phyloP scores from a whole-genome alignment of 306 rosid species.

The Prunus fruticosa region DNA sequence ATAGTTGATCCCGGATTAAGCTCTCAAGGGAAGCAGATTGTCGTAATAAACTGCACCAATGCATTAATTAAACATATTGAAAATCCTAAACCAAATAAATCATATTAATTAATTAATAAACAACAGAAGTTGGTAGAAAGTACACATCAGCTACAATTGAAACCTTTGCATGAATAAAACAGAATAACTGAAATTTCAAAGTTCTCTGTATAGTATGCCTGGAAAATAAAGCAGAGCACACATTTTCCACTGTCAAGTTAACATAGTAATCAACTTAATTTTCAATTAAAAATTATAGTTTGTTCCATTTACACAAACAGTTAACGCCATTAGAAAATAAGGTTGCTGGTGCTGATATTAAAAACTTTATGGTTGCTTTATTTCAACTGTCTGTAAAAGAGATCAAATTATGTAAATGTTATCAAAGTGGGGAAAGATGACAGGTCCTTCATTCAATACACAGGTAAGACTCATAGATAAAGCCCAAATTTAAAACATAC shows the following conservation, averaged over 20 bases:
- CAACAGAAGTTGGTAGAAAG: not conserved
- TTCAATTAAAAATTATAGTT: not conserved
- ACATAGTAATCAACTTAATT: not conserved
- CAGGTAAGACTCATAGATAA: not conserved
- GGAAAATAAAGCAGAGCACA: constrained; percentile 15
- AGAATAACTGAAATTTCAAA: not conserved
- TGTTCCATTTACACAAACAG: not conserved
- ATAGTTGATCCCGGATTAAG: constrained; percentile 74
- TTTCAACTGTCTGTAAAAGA: not conserved
- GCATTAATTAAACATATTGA: constrained; percentile 28
- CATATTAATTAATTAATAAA: not conserved
- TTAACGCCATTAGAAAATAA: not conserved
- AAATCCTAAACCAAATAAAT: constrained; percentile 22
- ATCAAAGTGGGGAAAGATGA: not conserved
- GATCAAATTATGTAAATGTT: not conserved
- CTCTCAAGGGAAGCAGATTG: constrained; percentile 82
- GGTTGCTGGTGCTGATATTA: not conserved
- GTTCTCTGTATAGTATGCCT: constrained; percentile 11
- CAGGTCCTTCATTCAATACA: not conserved
- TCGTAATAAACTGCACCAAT: constrained; percentile 69
- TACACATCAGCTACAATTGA: not conserved
- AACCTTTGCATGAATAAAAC: constrained; percentile 6
- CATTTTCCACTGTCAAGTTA: not conserved
- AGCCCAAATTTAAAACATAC: not conserved
- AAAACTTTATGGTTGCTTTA: not conserved